These are phyloP conservation scores for Pythium utonaiense DNA, from an alignment of 352 stramenopile genomes.

Conservation along the genomic window DNA sequence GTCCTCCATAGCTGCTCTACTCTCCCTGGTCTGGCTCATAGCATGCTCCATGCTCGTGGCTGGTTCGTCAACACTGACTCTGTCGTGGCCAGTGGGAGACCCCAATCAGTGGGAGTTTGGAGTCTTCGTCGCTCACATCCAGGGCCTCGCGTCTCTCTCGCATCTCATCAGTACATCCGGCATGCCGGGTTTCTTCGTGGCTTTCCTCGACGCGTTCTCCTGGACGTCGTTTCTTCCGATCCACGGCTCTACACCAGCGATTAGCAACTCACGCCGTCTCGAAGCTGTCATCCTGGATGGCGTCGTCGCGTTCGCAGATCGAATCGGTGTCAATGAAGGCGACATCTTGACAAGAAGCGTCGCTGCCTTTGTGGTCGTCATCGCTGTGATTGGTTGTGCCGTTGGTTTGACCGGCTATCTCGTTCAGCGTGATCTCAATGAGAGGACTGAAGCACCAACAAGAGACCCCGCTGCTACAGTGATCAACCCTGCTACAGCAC, in stretches of 20 bases:
- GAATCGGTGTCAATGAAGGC: conserved; percentile 14
- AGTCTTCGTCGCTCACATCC: conserved; percentile 22
- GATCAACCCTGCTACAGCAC: too few relatives aligned
- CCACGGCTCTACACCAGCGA: background rate
- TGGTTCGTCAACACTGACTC: background rate
- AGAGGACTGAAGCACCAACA: background rate
- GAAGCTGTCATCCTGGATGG: conserved; percentile 13
- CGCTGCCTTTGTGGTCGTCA: conserved; percentile 11
- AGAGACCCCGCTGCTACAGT: background rate
- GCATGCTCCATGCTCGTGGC: background rate
- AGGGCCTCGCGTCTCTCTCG: conserved; percentile 15
- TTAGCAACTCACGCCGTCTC: background rate
- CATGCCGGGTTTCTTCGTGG: conserved; percentile 8
- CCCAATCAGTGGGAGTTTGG: conserved; percentile 29
- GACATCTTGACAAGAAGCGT: background rate
- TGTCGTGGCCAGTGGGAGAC: background rate
- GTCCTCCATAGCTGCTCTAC: background rate
- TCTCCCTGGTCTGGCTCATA: background rate
- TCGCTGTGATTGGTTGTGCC: conserved; percentile 11
- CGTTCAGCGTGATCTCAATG: background rate
- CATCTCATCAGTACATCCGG: background rate
- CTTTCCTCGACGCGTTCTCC: conserved; percentile 20
- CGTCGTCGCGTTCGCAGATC: conserved; percentile 15
- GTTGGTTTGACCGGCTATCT: background rate
- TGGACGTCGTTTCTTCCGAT: conserved; percentile 19